Conservation (phyloP, 768 basidiomycete species). For the Lentinula detonsa region DNA sequence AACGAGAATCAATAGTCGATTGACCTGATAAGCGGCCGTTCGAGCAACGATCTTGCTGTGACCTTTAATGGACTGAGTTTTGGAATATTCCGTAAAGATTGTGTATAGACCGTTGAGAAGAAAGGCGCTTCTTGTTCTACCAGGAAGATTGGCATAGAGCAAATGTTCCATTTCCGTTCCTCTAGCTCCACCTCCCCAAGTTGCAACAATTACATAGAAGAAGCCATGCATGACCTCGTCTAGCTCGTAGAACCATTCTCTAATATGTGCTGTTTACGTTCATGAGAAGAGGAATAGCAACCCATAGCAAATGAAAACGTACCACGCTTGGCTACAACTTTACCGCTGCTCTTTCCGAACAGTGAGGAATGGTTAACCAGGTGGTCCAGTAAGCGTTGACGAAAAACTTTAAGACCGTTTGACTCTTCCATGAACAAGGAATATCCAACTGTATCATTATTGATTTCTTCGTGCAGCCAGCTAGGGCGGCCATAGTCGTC, state of each 20-base stretch:
- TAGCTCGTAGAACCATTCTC: conserved; percentile 5
- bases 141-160: conserved; percentile 5
- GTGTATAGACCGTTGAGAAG: conserved; percentile 10
- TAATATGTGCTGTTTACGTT: no score
- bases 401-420: neutral
- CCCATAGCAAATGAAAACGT: no score
- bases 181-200: conserved; percentile 12
- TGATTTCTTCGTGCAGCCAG: neutral
- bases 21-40: conserved; percentile 4
- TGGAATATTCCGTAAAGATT: conserved; percentile 9
- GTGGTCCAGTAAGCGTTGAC: neutral
- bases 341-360: no score
- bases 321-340: no score
- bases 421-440: neutral
- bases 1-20: conserved; percentile 5
- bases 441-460: neutral
- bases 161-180: conserved; percentile 13
- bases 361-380: neutral
- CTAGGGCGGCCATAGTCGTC: neutral
- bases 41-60: conserved; percentile 7
- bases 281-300: no score
- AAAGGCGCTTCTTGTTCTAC: conserved; percentile 2
- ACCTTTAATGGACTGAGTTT: conserved; percentile 10
- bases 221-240: conserved; percentile 8
- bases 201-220: conserved; percentile 9